A percentile compares a stretch with the other conserved stretches of the same genome.
phyloP scores from a whole-genome alignment of 805 yeast species.

The Candida cerambycidarum region DNA sequence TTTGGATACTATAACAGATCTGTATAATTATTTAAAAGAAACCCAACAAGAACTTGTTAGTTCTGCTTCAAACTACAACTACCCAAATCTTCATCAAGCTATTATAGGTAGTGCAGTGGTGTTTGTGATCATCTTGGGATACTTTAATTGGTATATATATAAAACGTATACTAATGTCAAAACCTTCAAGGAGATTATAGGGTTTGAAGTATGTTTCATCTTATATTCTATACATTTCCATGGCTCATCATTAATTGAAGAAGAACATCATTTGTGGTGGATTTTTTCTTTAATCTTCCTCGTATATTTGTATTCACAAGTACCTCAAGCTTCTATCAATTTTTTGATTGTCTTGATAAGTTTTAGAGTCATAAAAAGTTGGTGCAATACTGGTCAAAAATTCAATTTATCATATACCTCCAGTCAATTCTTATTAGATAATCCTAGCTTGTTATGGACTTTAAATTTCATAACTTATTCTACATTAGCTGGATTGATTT shows the following conservation, averaged over 20 bases:
- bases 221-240: constrained; percentile 71
- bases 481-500: constrained; percentile 18
- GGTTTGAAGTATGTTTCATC: constrained; percentile 18
- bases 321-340: constrained; percentile 7
- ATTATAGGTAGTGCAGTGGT: constrained; percentile 30
- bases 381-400: constrained; percentile 93
- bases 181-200: constrained; percentile 4
- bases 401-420: constrained; percentile 43
- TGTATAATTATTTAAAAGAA: constrained; percentile 35
- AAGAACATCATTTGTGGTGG: constrained; percentile 97
- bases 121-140: constrained; percentile 25
- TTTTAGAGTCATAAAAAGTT: constrained; percentile 66
- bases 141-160: constrained; percentile 19
- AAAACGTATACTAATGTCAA: constrained; percentile 11
- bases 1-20: constrained; percentile 9
- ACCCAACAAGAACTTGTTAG: constrained; percentile 54
- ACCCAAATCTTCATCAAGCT: constrained; percentile 42
- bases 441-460: constrained; percentile 45
- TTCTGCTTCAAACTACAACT: constrained; percentile 73
- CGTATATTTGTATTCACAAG: constrained; percentile 9
- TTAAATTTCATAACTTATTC: constrained; percentile 44
- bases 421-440: constrained; percentile 39
- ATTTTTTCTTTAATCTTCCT: constrained; percentile 30
- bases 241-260: constrained; percentile 78
- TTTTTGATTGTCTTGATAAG: constrained; percentile 24